Base-by-base conservation (phyloP, 805 yeast genomes). In the Saturnispora ahearnii region DNA sequence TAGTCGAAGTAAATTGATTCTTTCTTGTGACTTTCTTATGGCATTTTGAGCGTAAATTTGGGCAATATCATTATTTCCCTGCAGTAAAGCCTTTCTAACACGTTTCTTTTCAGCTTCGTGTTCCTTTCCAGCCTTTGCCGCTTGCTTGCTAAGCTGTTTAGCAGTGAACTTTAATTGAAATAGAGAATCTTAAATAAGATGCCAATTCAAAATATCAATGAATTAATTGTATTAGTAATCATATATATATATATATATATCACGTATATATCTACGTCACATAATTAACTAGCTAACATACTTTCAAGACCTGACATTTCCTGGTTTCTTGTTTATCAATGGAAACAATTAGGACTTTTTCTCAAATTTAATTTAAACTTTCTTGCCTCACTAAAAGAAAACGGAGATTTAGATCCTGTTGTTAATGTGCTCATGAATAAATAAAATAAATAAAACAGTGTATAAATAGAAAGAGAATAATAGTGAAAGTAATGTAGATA, bases 31-130 rank as follows among this genome's bases (percentile, higher is more conserved):
- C 66, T 93, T 93, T 46, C 99, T 77, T 41, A 95, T 88, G 36
- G 98, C 96, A 67, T 90, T 93, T 57, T 90, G 95, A 0, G 99
- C 99, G 60, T 93, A 91, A 42, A 93, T 76, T 62, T 81, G 84
- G 0, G 98, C 98, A 53, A 93, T 89, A 62, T 93, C 99, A 58
- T 82, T 84, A 63, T 84, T 84, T 15, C 96, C 96, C 57, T 83
- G 88, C 45, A 73, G 72, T 70, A 88, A 72, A 2, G 96, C 96
- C 73, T 87, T 91, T 66, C 91, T 91, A 53, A 89, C 82, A 62
- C 87, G 88, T 58, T 84, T 84, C 67, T 87, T 87, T 67, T 93
- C 98, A 37, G 78, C 76, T 34, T 79, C 79, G 61, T 88, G 96
- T 62, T 93, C 99, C 62, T 89, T 90, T 1, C 89, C 87, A 3